Percentiles rank a stretch among this genome's conserved stretches.
Evolutionary conservation across 208 protist species (phyloP).

Genomic region (Trypanosoma cruzi): DNA sequence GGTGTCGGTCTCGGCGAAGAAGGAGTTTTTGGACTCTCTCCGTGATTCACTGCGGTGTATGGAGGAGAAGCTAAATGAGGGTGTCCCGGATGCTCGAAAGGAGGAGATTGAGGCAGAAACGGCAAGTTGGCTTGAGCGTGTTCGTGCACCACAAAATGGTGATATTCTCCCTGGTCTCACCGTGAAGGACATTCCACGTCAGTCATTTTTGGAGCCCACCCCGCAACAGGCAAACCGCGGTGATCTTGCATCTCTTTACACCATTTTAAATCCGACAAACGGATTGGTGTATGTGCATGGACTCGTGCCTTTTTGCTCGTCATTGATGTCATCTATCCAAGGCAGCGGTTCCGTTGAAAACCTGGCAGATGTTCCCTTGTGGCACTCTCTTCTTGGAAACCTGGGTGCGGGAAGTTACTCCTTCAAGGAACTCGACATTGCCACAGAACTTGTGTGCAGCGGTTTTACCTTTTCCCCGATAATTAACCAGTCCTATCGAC

Average conservation of each 20-base stretch:
- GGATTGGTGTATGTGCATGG: constrained; percentile 92
- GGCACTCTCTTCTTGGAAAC: constrained; percentile 54
- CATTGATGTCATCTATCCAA: constrained; percentile 35
- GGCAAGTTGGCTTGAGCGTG: constrained; percentile 61
- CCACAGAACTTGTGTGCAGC: constrained; percentile 79
- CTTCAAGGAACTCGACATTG: constrained; percentile 84
- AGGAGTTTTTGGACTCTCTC: constrained; percentile 62
- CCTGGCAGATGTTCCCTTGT: constrained; percentile 52
- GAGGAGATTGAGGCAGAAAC: constrained; percentile 59
- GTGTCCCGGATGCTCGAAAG: constrained; percentile 56
- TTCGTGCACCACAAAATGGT: constrained; percentile 61
- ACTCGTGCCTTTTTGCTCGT: constrained; percentile 62
- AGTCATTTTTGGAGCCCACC: constrained; percentile 78
- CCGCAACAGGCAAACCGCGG: constrained; percentile 30
- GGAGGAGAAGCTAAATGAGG: constrained; percentile 62
- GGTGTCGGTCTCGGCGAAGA: constrained; percentile 70
- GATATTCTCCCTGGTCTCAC: constrained; percentile 84
- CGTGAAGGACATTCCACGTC: constrained; percentile 72
- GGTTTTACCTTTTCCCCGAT: constrained; percentile 77
- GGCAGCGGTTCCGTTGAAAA: constrained; percentile 24
- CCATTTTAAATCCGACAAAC: constrained; percentile 79
- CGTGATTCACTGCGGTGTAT: constrained; percentile 54
- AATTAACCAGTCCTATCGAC: constrained; percentile 75
- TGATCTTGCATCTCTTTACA: constrained; percentile 39
- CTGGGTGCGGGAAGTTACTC: constrained; percentile 67